Base-by-base conservation (phyloP, 768 basidiomycete species). In the Mycena rosella region DNA sequence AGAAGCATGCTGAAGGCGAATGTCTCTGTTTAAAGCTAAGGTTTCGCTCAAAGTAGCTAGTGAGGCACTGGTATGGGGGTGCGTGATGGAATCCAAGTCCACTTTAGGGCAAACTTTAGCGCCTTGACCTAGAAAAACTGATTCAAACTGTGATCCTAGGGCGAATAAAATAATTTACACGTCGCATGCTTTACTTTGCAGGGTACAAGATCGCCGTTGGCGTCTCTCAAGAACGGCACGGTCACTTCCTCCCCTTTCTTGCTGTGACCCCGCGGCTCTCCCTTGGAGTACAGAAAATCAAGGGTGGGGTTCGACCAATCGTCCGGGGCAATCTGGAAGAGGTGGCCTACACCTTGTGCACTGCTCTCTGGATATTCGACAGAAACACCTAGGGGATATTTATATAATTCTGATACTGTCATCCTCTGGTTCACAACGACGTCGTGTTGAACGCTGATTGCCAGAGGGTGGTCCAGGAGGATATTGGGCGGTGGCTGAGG, bases 281-380 rank as follows among this genome's bases (percentile, higher is more conserved):
- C 58, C 7, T 3, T 20, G 27, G 52, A 53, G 30, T 53, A 53
- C 3, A 15, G 30, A 5, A 53, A 32, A 27, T 53, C 34, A 2
- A 5, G 29, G 13, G 17, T 13, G 13, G 42, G 58, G 3, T 2
- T 14, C 14, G 2, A 5, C 58, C 42, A 53, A 18, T 34, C 13
- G 2, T 30, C 44, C 34, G 58, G 52, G 14, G 47, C 44, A 10
- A 29, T 47, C 5, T 32, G 6, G n/a, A 60, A 34, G 2, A 60
- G 45, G 17, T 60, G 58, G 24, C 58, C 58, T 5, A 60, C 45
- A 34, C 20, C 15, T 2, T 48, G n/a, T 5, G 26, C 58, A 22
- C 42, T 10, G 2, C 44, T 60, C 20, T 45, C 42, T 3, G 58
- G 58, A 60, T 60, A 60, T 48, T 60, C 58, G 22, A 60, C 5